These are phyloP conservation scores for Leccinum proximum DNA, from an alignment of 1,284 basidiomycete species.

Conservation along the genomic window DNA sequence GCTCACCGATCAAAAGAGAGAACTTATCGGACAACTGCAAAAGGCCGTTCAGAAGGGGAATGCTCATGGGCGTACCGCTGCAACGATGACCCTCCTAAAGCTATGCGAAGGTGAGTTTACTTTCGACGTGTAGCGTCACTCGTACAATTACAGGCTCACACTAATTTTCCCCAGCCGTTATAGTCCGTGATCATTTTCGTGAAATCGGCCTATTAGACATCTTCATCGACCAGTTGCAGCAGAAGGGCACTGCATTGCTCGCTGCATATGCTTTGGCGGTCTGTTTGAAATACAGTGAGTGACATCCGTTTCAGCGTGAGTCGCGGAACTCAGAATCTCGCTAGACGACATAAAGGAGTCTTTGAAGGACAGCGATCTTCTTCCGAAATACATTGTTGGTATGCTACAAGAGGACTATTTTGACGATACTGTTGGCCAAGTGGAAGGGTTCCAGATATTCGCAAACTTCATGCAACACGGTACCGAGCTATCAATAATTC, in stretches of 20 bases:
- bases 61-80: too few relatives aligned
- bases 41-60: too few relatives aligned
- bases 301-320: fast-evolving
- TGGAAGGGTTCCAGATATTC: constrained; percentile 30
- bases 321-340: not conserved
- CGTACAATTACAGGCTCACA: too few relatives aligned
- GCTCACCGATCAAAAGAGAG: too few relatives aligned
- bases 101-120: too few relatives aligned
- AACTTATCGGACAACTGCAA: too few relatives aligned
- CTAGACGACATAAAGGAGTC: constrained; percentile 19
- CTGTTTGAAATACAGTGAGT: constrained; percentile 17
- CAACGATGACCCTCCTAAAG: too few relatives aligned
- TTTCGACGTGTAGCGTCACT: too few relatives aligned
- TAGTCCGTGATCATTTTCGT: too few relatives aligned
- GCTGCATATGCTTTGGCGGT: constrained; percentile 15
- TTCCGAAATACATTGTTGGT: constrained; percentile 19
- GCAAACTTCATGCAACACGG: constrained; percentile 22
- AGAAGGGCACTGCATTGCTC: not conserved
- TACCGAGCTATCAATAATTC: constrained; percentile 1
- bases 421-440: constrained; percentile 25
- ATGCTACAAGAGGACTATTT: constrained; percentile 27
- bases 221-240: too few relatives aligned
- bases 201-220: too few relatives aligned
- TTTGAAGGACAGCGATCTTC: constrained; percentile 4
- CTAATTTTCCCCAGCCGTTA: too few relatives aligned